Evolutionary conservation across 129 eudicot species (phyloP), one percentile per base, ranked within the genome.

Genomic region (Lonicera japonica): DNA sequence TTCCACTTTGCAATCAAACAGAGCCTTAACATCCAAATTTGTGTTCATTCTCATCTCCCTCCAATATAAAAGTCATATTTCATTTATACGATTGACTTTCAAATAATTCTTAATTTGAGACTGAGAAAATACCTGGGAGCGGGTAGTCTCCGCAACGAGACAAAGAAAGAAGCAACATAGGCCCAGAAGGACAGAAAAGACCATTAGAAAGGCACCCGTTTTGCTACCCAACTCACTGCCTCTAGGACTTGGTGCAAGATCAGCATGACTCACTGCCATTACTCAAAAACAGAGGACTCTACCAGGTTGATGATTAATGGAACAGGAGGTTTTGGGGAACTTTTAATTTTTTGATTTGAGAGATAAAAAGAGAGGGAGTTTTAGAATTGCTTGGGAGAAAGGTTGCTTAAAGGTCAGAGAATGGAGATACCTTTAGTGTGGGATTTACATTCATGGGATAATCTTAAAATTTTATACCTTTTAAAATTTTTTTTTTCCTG

Each of bases 321-420:
- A 18, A 50, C 54, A 65, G 19, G 38, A 50, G 54, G 20, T 48
- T 56, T 36, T n/a, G n/a, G n/a, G n/a, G 29, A n/a, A n/a, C n/a
- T n/a, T 25, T 51, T 23, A 46, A 52, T 62, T 40, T 62, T 34
- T 17, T 58, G 47, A 41, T 24, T 21, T 12, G 11, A 20, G 56
- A 52, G 62, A 64, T 38, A n/a, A n/a, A n/a, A n/a, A 48, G 70
- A 60, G 16, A 29, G 38, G 56, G 76, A 51, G 64, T 71, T 80
- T 73, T 84, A 78, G 96, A 75, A 87, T 91, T 70, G 84, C 96
- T 91, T 91, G 96, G 73, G 73, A 74, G 80, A 91, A 82, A 91
- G 96, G 94, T 91, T 91, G 84, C 98, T 91, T 91, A 87, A 82
- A 82, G 80, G 80, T 60, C n/a, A n/a, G n/a, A n/a, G n/a, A n/a